Conservation (phyloP, 2,329 filamentous ascomycete genomes). For the Penicillium brevicompactum region DNA sequence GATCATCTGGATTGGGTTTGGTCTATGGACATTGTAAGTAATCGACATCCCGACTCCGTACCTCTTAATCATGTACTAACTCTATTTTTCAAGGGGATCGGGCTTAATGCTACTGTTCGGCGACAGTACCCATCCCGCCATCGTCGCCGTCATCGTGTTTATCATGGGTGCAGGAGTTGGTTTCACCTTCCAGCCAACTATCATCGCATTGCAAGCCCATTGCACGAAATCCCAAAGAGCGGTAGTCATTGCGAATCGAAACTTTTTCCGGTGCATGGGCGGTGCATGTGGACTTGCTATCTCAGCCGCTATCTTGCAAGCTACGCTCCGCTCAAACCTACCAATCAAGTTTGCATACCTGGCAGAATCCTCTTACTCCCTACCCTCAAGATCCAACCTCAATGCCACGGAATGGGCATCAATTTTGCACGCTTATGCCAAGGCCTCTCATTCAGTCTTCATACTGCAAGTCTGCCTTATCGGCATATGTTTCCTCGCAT, state of each 20-base stretch:
- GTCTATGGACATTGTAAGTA: constrained; percentile 50
- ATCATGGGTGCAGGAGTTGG: constrained; percentile 59
- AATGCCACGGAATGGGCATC: constrained; percentile 38
- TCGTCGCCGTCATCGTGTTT: constrained; percentile 55
- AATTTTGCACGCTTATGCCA: constrained; percentile 55
- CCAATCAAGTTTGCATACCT: constrained; percentile 41
- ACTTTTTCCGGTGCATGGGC: constrained; percentile 63
- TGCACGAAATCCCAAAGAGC: constrained; percentile 60
- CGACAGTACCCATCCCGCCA: constrained; percentile 46
- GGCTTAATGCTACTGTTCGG: constrained; percentile 57
- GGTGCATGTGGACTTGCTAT: constrained; percentile 61
- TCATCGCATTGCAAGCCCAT: constrained; percentile 63
- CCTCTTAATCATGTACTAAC: constrained; percentile 1
- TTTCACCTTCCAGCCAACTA: constrained; percentile 53
- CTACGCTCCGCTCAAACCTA: constrained; percentile 41
- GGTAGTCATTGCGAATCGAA: constrained; percentile 63
- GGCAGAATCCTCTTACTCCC: constrained; percentile 44
- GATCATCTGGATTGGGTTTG: constrained; percentile 55
- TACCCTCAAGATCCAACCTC: constrained; percentile 32
- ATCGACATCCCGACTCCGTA: neutral
- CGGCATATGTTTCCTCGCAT: constrained; percentile 53
- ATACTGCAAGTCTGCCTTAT: constrained; percentile 59
- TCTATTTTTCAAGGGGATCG: constrained; percentile 40
- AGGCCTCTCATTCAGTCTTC: constrained; percentile 59
- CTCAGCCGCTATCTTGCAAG: constrained; percentile 55